Conservation (phyloP, 768 basidiomycete genomes). For the Naganishia kalamii region DNA sequence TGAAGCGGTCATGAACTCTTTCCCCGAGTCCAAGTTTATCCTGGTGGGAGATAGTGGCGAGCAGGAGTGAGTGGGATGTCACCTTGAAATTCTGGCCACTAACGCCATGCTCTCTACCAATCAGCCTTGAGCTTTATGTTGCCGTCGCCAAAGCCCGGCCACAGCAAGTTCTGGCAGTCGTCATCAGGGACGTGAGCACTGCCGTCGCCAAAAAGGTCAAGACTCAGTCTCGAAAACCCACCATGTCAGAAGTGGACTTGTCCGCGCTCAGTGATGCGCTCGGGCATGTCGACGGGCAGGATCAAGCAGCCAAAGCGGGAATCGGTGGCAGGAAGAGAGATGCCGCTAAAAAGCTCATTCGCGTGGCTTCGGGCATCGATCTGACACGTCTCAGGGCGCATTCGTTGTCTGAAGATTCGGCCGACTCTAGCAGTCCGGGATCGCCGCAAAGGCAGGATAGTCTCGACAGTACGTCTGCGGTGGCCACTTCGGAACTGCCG, state of each 20-base stretch:
- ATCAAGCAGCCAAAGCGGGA: conserved; percentile 11
- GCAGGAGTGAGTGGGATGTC: conserved; percentile 56
- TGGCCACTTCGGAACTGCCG: no score
- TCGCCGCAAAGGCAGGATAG: background rate
- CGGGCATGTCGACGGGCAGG: conserved; percentile 12
- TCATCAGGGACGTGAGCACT: conserved; percentile 68
- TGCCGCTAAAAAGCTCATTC: background rate
- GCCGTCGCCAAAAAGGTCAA: conserved; percentile 16
- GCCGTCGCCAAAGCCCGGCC: conserved; percentile 62
- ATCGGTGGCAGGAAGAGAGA: conserved; percentile 18
- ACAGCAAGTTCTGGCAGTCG: conserved; percentile 66
- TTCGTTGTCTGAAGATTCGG: background rate
- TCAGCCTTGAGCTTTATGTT: conserved; percentile 70
- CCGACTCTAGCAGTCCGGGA: background rate
- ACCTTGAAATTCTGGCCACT: background rate
- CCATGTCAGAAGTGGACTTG: conserved; percentile 15
- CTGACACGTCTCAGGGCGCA: background rate
- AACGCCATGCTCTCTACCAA: background rate
- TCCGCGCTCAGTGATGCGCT: conserved; percentile 12
- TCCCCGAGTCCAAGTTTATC: conserved; percentile 68
- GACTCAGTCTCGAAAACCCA: background rate
- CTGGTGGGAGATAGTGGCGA: conserved; percentile 90
- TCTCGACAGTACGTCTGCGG: background rate
- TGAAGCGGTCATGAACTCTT: conserved; percentile 64
- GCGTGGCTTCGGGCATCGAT: conserved; percentile 7